phyloP scores from a whole-genome alignment of 331 rosid genomes.

The Quercus phellos region DNA sequence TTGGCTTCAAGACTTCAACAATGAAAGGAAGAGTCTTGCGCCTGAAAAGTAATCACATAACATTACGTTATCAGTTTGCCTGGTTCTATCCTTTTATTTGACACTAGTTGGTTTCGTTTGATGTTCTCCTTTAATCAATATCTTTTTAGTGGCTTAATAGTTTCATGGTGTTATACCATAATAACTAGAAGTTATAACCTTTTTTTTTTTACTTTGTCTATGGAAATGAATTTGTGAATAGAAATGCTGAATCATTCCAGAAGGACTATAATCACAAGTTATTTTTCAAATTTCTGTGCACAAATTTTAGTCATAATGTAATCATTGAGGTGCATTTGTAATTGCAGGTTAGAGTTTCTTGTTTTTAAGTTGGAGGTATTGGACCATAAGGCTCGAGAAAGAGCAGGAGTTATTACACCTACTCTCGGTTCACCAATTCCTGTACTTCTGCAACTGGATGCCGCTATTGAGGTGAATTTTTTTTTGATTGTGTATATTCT shows the following conservation, averaged over 20 bases:
- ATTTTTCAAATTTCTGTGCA: neutral
- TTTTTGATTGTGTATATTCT: neutral
- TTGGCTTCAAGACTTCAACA: constrained; percentile 71
- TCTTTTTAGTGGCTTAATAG: neutral
- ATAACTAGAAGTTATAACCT: neutral
- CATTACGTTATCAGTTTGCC: neutral
- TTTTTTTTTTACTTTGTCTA: neutral
- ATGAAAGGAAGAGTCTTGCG: constrained; percentile 55
- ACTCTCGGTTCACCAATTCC: constrained; percentile 87
- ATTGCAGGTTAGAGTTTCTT: constrained; percentile 70
- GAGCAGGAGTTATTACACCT: constrained; percentile 83
- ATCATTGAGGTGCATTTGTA: neutral
- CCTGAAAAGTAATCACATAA: constrained; percentile 52
- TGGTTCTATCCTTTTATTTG: neutral
- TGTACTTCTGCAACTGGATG: constrained; percentile 67
- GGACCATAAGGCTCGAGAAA: constrained; percentile 97
- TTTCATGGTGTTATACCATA: neutral
- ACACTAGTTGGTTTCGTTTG: neutral
- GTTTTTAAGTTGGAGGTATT: constrained; percentile 90
- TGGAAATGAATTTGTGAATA: neutral
- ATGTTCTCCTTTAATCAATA: neutral
- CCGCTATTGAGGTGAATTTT: constrained; percentile 64
- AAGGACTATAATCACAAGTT: too few relatives aligned
- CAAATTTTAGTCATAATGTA: neutral
- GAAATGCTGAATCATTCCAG: too few relatives aligned